phyloP scores from a whole-genome alignment of 2,329 filamentous ascomycete genomes.

The Clarireedia sp. region DNA sequence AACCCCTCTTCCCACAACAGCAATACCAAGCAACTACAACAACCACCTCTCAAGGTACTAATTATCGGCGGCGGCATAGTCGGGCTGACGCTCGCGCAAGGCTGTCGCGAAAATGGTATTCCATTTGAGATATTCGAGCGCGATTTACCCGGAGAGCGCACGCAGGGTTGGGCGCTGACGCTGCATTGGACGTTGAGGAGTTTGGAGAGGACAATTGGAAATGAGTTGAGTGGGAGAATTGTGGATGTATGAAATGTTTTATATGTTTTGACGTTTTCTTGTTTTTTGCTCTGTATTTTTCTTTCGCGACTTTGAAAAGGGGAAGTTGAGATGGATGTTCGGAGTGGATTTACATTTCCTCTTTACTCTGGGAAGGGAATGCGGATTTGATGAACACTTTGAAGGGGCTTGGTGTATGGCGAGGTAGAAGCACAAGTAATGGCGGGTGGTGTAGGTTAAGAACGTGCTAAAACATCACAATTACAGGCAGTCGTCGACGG shows the following conservation, averaged over 20 bases:
- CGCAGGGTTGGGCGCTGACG: slow-evolving; percentile 51
- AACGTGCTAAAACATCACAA: background rate
- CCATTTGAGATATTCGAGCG: slow-evolving; percentile 29
- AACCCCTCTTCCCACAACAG: background rate
- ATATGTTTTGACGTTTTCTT: background rate
- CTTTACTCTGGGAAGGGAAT: too few relatives aligned
- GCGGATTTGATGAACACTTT: too few relatives aligned
- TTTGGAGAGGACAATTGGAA: slow-evolving; percentile 22
- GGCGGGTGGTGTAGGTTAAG: too few relatives aligned
- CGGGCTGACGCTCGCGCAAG: slow-evolving; percentile 9
- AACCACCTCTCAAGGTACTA: background rate
- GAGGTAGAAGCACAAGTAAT: background rate
- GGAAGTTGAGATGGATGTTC: too few relatives aligned
- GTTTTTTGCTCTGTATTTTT: background rate
- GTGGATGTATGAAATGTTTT: slow-evolving; percentile 11
- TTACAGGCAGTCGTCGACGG: slow-evolving; percentile 19
- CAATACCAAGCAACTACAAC: background rate
- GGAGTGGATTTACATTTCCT: too few relatives aligned
- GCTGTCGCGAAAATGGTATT: slow-evolving; percentile 8
- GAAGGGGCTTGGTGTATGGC: background rate
- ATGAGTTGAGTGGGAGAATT: slow-evolving; percentile 15
- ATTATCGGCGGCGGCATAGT: slow-evolving; percentile 10
- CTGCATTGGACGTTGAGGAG: slow-evolving; percentile 47
- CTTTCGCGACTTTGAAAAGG: background rate
- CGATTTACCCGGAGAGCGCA: slow-evolving; percentile 21